These are phyloP conservation scores for Benincasa hispida DNA, from an alignment of 306 rosid genomes.

Conservation along the genomic window DNA sequence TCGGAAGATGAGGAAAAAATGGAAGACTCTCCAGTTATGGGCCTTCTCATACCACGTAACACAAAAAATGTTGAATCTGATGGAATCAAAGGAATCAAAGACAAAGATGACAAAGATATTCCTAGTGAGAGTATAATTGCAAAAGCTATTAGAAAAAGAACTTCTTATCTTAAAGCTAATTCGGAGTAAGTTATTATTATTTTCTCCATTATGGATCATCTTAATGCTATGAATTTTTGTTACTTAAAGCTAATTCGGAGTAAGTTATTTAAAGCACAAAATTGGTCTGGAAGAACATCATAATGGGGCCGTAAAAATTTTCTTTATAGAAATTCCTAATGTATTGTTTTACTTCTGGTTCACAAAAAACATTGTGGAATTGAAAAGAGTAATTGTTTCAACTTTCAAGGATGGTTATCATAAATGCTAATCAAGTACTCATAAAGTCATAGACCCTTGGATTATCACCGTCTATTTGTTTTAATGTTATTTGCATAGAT, in stretches of 20 bases:
- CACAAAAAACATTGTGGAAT: neutral
- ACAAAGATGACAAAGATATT: conserved; percentile 28
- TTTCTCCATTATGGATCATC: conserved; percentile 7
- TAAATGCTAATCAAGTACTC: neutral
- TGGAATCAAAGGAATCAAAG: conserved; percentile 39
- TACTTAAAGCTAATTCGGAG: no score
- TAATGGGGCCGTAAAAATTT: neutral
- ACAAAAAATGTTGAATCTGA: conserved; percentile 23
- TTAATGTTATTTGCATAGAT: neutral
- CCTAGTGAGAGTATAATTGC: conserved; percentile 48
- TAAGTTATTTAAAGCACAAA: neutral
- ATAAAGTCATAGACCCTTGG: neutral
- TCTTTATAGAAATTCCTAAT: neutral
- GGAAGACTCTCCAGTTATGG: conserved; percentile 73
- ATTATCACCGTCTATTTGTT: neutral
- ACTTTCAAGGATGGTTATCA: neutral
- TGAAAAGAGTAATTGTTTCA: neutral
- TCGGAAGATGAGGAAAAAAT: conserved; percentile 46
- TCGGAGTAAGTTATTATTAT: conserved; percentile 53
- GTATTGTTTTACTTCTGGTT: neutral
- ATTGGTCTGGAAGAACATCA: neutral
- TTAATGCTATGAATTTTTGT: neutral
- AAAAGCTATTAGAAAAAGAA: conserved; percentile 62
- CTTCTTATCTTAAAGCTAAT: conserved; percentile 60
- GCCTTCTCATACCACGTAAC: conserved; percentile 45